Conservation (phyloP, 176 grass and related monocot species). For the Raddia distichophylla region DNA sequence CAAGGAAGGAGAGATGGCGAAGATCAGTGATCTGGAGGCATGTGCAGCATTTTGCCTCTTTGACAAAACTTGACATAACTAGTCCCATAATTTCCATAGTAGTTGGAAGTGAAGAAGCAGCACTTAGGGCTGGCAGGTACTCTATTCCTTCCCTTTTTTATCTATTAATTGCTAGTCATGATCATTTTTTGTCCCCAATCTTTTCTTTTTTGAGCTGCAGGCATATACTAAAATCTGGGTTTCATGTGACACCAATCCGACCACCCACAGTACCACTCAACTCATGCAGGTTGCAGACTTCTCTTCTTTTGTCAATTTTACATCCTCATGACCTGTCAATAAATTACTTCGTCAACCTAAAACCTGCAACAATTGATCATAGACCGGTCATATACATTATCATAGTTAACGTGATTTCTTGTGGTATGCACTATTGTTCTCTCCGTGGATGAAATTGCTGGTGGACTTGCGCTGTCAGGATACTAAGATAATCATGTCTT, state of each 20-base stretch:
- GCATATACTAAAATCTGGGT: conserved; percentile 84
- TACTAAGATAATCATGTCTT: neutral
- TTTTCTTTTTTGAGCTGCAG: conserved; percentile 46
- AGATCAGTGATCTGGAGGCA: conserved; percentile 73
- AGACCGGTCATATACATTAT: neutral
- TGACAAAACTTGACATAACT: conserved; percentile 62
- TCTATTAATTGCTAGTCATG: conserved; percentile 4
- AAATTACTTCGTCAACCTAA: neutral
- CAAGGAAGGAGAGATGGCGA: conserved; percentile 80
- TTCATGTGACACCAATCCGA: conserved; percentile 90
- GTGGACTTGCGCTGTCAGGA: neutral
- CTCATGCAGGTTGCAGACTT: conserved; percentile 65
- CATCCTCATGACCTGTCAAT: neutral
- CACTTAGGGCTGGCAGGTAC: conserved; percentile 86
- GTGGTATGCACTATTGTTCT: neutral
- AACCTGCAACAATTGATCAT: neutral
- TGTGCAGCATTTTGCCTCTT: conserved; percentile 73
- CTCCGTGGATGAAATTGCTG: neutral
- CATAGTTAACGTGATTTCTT: neutral
- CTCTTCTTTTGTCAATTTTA: neutral
- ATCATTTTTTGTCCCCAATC: conserved; percentile 13
- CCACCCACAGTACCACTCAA: conserved; percentile 89
- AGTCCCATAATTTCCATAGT: conserved; percentile 96
- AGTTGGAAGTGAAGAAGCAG: conserved; percentile 77
- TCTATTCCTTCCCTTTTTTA: neutral